Conservation (phyloP, 1,284 basidiomycete genomes). For the Farysia itapuensis region DNA sequence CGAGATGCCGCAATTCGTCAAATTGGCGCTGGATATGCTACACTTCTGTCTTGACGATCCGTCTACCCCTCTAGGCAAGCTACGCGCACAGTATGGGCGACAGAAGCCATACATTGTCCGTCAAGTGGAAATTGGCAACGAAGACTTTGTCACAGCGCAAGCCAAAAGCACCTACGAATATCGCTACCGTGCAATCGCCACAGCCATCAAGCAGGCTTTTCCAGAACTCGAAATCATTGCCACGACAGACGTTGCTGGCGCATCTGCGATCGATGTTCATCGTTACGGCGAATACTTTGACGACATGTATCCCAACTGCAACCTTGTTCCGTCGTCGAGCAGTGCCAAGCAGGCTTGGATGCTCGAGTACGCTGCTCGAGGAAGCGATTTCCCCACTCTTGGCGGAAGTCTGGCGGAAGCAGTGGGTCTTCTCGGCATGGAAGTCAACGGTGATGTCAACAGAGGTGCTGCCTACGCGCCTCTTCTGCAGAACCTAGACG, state of each 20-base stretch:
- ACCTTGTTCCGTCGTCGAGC: background rate
- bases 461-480: conserved; percentile 72
- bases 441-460: conserved; percentile 65
- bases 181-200: conserved; percentile 67
- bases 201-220: conserved; percentile 66
- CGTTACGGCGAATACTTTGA: background rate
- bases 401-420: conserved; percentile 66
- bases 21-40: conserved; percentile 40
- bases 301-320: background rate
- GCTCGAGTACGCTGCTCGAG: conserved; percentile 72
- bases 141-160: conserved; percentile 58
- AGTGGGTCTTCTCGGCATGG: conserved; percentile 73
- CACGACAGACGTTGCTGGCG: background rate
- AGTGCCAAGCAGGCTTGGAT: conserved; percentile 32
- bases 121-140: conserved; percentile 67
- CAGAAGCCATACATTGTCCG: conserved; percentile 66
- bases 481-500: conserved; percentile 63
- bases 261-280: conserved; percentile 1
- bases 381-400: conserved; percentile 64
- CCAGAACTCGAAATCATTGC: conserved; percentile 62
- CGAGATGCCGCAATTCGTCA: conserved; percentile 67
- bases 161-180: conserved; percentile 62
- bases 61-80: background rate
- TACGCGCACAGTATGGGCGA: background rate
- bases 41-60: background rate